These are phyloP conservation scores for Bonia amplexicaulis DNA, from an alignment of 176 grass and related monocot genomes.

Conservation along the genomic window DNA sequence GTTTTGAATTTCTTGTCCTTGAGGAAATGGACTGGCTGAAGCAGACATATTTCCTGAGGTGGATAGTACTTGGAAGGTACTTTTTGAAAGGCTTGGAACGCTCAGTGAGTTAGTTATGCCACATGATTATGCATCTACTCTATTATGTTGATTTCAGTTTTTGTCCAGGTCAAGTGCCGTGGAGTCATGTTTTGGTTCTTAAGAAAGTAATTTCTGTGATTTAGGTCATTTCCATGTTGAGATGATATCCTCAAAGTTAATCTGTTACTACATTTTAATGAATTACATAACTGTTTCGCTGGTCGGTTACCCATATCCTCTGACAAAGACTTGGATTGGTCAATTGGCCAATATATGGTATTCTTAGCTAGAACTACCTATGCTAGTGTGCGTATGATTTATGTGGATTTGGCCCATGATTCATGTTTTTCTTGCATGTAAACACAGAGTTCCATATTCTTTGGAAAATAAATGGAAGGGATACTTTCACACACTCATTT, in stretches of 20 bases:
- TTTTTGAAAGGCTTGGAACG: background rate
- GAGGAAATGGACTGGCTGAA: conserved; percentile 53
- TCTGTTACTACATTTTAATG: background rate
- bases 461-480: background rate
- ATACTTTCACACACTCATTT: background rate
- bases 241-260: background rate
- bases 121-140: background rate
- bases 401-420: background rate
- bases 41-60: conserved; percentile 72
- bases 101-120: background rate
- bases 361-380: background rate
- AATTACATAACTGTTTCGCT: background rate
- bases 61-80: conserved; percentile 74
- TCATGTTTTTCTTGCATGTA: background rate
- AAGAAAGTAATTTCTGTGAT: background rate
- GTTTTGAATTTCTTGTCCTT: background rate
- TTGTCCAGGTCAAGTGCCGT: background rate
- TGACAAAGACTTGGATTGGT: background rate
- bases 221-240: background rate
- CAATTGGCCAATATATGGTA: background rate
- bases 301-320: background rate
- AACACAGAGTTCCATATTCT: background rate
- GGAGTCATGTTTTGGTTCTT: background rate
- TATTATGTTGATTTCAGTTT: background rate
- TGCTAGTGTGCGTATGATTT: background rate